A percentile compares a stretch with the other conserved stretches of the same genome.
Conservation (phyloP, 129 eudicot species). For the Chrysanthemum seticuspe region DNA sequence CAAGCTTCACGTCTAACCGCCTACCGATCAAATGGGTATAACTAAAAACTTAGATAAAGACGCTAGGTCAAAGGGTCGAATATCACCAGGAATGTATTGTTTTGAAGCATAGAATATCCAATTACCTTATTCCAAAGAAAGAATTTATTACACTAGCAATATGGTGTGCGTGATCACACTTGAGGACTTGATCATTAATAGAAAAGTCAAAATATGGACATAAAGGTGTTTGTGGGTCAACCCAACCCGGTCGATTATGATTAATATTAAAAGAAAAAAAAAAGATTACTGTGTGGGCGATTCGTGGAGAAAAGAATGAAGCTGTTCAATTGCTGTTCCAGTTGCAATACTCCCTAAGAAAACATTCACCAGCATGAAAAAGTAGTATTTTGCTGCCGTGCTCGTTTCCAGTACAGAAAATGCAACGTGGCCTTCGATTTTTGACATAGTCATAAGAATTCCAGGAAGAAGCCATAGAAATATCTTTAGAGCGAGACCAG, state of each 20-base stretch:
- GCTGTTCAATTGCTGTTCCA: constrained; percentile 93
- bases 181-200: not conserved
- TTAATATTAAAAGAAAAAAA: constrained; percentile 6
- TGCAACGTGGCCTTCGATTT: constrained; percentile 90
- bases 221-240: not conserved
- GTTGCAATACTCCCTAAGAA: constrained; percentile 86
- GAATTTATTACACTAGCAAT: not conserved
- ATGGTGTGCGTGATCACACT: not conserved
- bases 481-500: constrained; percentile 89
- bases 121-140: not conserved
- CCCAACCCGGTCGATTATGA: not conserved
- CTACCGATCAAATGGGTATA: too few species aligned
- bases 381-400: constrained; percentile 81
- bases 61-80: not conserved
- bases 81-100: not conserved
- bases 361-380: constrained; percentile 91
- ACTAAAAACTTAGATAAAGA: not conserved
- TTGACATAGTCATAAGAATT: constrained; percentile 86
- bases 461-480: constrained; percentile 76
- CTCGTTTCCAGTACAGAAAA: constrained; percentile 67
- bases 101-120: not conserved
- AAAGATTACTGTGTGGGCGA: constrained; percentile 74
- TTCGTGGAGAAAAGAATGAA: constrained; percentile 80
- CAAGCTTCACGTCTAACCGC: too few species aligned
- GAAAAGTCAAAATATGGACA: not conserved